phyloP scores from a whole-genome alignment of 2,329 filamentous ascomycete genomes.

The Botrytis pseudocinerea region DNA sequence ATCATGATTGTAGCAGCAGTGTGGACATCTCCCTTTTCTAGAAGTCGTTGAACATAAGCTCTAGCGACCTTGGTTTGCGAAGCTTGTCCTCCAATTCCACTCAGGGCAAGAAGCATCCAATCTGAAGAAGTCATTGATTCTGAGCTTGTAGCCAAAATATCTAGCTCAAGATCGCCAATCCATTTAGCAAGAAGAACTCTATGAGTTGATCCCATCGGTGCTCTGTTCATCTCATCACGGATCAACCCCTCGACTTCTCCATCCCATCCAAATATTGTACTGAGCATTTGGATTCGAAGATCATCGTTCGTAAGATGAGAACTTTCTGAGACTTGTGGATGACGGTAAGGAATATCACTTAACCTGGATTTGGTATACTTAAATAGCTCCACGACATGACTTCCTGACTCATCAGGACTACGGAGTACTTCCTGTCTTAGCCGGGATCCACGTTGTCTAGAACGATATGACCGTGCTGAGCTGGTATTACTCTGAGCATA shows the following conservation, averaged over 20 bases:
- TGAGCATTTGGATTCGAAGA: constrained; percentile 86
- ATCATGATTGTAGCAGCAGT: constrained; percentile 91
- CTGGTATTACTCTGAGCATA: constrained; percentile 55
- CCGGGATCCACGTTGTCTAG: constrained; percentile 58
- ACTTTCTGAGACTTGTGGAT: constrained; percentile 60
- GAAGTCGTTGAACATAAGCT: constrained; percentile 83
- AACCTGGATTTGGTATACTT: constrained; percentile 80
- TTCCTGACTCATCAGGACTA: constrained; percentile 71
- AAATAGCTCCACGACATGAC: constrained; percentile 71
- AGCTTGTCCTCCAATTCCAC: constrained; percentile 74
- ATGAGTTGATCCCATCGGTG: constrained; percentile 71
- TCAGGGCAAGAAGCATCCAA: constrained; percentile 95
- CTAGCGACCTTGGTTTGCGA: constrained; percentile 89
- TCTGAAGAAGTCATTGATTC: constrained; percentile 90
- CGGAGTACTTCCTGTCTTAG: constrained; percentile 77
- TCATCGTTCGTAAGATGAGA: constrained; percentile 71
- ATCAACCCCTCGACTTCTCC: constrained; percentile 79
- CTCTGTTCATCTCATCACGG: constrained; percentile 77
- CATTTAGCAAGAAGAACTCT: constrained; percentile 87
- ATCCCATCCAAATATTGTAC: constrained; percentile 93
- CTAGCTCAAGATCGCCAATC: constrained; percentile 82
- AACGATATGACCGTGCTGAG: constrained; percentile 44
- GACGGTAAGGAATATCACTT: constrained; percentile 78
- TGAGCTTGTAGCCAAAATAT: constrained; percentile 76
- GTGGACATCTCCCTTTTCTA: constrained; percentile 88